Conservation (phyloP, 768 basidiomycete genomes). For the Macrolepiota dolichaula region DNA sequence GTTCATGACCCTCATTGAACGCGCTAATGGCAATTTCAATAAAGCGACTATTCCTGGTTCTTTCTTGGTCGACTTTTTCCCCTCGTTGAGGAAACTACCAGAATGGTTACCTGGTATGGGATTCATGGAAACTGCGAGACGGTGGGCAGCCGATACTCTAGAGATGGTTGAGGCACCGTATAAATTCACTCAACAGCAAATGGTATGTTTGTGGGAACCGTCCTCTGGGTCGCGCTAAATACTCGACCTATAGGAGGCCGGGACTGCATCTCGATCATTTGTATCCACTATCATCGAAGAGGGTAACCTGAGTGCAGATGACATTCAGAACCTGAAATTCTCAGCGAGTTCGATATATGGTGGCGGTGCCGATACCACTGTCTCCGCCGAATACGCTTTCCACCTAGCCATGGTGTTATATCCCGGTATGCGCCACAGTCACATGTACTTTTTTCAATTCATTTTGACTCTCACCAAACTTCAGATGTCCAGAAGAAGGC, state of each 20-base stretch:
- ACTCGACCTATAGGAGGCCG: conserved; percentile 29
- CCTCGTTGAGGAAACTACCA: conserved; percentile 43
- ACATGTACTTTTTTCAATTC: background rate
- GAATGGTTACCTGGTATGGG: conserved; percentile 55
- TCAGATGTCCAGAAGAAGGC: conserved; percentile 48
- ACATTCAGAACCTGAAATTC: conserved; percentile 36
- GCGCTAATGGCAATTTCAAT: conserved; percentile 50
- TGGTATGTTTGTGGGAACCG: conserved; percentile 32
- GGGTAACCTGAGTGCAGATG: conserved; percentile 28
- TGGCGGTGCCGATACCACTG: conserved; percentile 53
- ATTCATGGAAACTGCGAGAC: conserved; percentile 43
- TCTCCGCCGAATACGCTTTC: conserved; percentile 42
- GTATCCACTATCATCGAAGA: conserved; percentile 38
- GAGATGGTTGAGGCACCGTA: conserved; percentile 43
- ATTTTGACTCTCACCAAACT: conserved; percentile 9
- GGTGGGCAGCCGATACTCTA: conserved; percentile 34
- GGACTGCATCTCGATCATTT: conserved; percentile 40
- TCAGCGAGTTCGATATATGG: conserved; percentile 36
- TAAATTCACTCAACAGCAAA: conserved; percentile 39
- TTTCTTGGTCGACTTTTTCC: conserved; percentile 41
- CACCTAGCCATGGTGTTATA: conserved; percentile 45
- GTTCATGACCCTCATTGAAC: conserved; percentile 47
- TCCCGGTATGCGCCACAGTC: conserved; percentile 21
- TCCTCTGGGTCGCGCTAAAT: background rate
- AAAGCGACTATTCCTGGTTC: conserved; percentile 45